phyloP scores from a whole-genome alignment of 768 basidiomycete species.

The Tylopilus cervinicoccineus region DNA sequence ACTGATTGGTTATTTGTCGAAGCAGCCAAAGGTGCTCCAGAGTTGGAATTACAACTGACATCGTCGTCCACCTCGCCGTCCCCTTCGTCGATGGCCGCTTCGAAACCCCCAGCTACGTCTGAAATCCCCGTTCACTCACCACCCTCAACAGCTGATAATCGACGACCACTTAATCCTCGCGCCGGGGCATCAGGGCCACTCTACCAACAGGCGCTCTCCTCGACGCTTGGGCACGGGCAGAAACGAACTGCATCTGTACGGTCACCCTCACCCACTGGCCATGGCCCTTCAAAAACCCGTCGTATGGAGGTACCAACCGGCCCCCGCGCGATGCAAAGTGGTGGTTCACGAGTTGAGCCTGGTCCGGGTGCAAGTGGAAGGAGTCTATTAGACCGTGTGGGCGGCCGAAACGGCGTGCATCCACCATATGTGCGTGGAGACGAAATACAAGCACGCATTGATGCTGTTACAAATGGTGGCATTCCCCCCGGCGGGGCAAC shows the following conservation, averaged over 20 bases:
- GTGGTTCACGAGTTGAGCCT: conserved; percentile 16
- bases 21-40: conserved; percentile 65
- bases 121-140: conserved; percentile 25
- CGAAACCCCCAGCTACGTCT: conserved; percentile 28
- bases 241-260: conserved; percentile 65
- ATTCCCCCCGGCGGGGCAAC: conserved; percentile 30
- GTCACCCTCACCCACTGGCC: conserved; percentile 60
- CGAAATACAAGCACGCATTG: conserved; percentile 76
- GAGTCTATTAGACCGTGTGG: conserved; percentile 81
- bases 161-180: conserved; percentile 46
- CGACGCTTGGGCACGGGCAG: conserved; percentile 48
- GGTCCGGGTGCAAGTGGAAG: conserved; percentile 35
- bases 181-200: conserved; percentile 34
- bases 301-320: conserved; percentile 79
- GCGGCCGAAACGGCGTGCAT: conserved; percentile 43
- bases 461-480: conserved; percentile 64
- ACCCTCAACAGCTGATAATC: conserved; percentile 12
- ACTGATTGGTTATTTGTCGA: conserved; percentile 87
- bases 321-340: conserved; percentile 72
- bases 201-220: conserved; percentile 73
- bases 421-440: conserved; percentile 43
- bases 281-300: conserved; percentile 65
- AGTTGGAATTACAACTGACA: conserved; percentile 41
- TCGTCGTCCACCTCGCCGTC: conserved; percentile 25
- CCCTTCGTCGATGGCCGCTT: conserved; percentile 19